Evolutionary conservation across 2,329 filamentous ascomycete genomes (phyloP).

Genomic region (Phyllosticta citriasiana): DNA sequence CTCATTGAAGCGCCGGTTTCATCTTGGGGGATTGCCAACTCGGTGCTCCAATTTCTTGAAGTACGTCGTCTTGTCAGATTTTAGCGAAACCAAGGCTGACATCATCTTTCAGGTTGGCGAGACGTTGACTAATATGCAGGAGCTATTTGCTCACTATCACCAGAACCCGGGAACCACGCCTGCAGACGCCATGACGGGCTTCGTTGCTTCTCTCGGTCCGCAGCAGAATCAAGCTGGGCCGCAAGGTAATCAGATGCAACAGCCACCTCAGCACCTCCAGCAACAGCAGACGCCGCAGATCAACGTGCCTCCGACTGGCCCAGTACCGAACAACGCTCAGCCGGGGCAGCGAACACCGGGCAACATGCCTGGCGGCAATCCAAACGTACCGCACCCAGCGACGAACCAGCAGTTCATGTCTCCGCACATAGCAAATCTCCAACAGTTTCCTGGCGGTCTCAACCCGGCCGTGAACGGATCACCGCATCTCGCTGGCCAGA

Average conservation of each 20-base stretch:
- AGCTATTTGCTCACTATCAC: slow-evolving; percentile 48
- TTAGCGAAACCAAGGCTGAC: slow-evolving; percentile 15
- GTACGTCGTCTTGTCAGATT: slow-evolving; percentile 28
- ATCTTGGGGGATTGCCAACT: slow-evolving; percentile 45
- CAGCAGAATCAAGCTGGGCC: slow-evolving; percentile 14
- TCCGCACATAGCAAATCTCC: slow-evolving; percentile 45
- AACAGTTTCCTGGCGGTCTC: slow-evolving; percentile 31
- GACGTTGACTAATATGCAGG: slow-evolving; percentile 54
- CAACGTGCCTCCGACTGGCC: slow-evolving; percentile 17
- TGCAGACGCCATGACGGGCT: slow-evolving; percentile 43
- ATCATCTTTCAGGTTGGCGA: slow-evolving; percentile 45
- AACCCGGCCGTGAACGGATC: slow-evolving; percentile 41
- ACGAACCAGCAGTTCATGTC: slow-evolving; percentile 44
- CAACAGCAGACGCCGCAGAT: slow-evolving; percentile 14
- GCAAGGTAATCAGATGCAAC: slow-evolving; percentile 3
- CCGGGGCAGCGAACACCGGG: slow-evolving; percentile 24
- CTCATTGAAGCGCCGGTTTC: slow-evolving; percentile 38
- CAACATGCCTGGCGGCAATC: slow-evolving; percentile 17
- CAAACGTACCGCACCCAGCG: slow-evolving; percentile 16
- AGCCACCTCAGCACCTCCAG: neutral
- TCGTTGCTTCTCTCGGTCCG: slow-evolving; percentile 37
- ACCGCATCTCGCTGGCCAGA: slow-evolving; percentile 30
- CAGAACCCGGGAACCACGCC: slow-evolving; percentile 43
- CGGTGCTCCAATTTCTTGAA: slow-evolving; percentile 53
- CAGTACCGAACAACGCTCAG: slow-evolving; percentile 16